These are phyloP conservation scores for Schwanniomyces vanrijiae DNA, from an alignment of 805 yeast species.

Conservation along the genomic window DNA sequence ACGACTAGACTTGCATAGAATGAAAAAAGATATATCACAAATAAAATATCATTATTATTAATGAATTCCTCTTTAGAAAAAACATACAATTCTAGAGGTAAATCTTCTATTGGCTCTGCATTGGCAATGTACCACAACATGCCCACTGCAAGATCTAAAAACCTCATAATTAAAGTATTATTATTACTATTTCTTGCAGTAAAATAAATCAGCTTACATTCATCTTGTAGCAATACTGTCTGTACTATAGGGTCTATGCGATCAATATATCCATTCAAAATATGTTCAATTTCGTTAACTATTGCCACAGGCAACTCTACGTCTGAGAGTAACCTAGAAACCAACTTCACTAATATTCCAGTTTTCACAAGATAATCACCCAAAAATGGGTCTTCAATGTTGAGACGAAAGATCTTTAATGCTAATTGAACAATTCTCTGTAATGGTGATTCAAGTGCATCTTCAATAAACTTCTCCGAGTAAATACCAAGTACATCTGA, in stretches of 20 bases:
- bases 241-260: neutral
- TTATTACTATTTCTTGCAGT: slow-evolving; percentile 8
- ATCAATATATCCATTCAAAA: neutral
- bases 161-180: slow-evolving; percentile 18
- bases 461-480: slow-evolving; percentile 15
- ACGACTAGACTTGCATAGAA: slow-evolving; percentile 23
- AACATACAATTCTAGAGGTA: slow-evolving; percentile 5
- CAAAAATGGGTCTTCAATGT: neutral
- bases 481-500: slow-evolving; percentile 13
- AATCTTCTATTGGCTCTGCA: neutral
- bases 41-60: slow-evolving; percentile 24
- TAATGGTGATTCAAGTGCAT: slow-evolving; percentile 1
- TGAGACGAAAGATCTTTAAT: slow-evolving; percentile 4
- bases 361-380: slow-evolving; percentile 1
- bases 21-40: slow-evolving; percentile 21
- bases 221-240: slow-evolving; percentile 1
- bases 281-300: slow-evolving; percentile 4
- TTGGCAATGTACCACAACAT: slow-evolving; percentile 11
- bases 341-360: neutral
- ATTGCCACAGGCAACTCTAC: slow-evolving; percentile 1
- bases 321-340: slow-evolving; percentile 1
- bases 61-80: slow-evolving; percentile 14
- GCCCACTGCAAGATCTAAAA: slow-evolving; percentile 16
- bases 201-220: slow-evolving; percentile 8
- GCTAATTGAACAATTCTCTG: slow-evolving; percentile 3